A percentile compares a stretch with the other conserved stretches of the same genome.
These are phyloP conservation scores for Phialophora chinensis DNA, from an alignment of 2,329 filamentous ascomycete genomes.

Conservation along the genomic window DNA sequence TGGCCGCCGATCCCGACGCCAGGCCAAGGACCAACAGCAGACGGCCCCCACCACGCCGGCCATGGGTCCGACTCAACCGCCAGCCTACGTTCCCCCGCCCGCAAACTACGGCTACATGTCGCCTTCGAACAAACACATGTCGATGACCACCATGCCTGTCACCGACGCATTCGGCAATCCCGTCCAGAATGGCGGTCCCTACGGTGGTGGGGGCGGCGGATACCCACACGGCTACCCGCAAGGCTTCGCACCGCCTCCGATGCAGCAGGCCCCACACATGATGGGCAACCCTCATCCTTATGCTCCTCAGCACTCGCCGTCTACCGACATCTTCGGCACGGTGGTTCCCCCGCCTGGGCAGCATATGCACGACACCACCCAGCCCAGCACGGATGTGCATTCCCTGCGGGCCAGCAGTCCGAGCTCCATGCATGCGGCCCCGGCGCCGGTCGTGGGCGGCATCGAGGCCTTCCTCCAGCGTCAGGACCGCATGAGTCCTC, in stretches of 20 bases:
- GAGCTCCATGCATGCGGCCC: constrained; percentile 11
- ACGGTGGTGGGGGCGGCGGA: neutral
- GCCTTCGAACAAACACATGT: constrained; percentile 25
- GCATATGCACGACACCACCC: constrained; percentile 1
- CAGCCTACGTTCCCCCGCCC: constrained; percentile 19
- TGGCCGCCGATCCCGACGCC: constrained; percentile 22
- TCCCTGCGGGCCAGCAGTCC: constrained; percentile 25
- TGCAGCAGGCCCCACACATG: constrained; percentile 5
- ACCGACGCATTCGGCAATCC: constrained; percentile 30
- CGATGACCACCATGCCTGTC: constrained; percentile 8
- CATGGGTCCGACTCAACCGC: constrained; percentile 17
- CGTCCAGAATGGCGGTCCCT: constrained; percentile 4
- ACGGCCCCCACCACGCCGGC: neutral
- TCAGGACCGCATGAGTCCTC: constrained; percentile 22
- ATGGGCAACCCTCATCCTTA: constrained; percentile 2
- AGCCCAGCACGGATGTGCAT: neutral
- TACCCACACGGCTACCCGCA: neutral
- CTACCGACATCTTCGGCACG: constrained; percentile 24
- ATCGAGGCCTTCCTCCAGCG: constrained; percentile 27
- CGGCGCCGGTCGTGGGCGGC: constrained; percentile 8
- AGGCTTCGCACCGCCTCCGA: constrained; percentile 9
- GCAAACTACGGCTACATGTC: constrained; percentile 24
- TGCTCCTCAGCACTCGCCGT: constrained; percentile 7
- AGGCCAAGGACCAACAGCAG: neutral
- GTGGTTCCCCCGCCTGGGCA: neutral